Evolutionary conservation across 1,284 basidiomycete genomes (phyloP), one percentile per base, ranked within the genome.

Genomic region (Termitomyces sp.): DNA sequence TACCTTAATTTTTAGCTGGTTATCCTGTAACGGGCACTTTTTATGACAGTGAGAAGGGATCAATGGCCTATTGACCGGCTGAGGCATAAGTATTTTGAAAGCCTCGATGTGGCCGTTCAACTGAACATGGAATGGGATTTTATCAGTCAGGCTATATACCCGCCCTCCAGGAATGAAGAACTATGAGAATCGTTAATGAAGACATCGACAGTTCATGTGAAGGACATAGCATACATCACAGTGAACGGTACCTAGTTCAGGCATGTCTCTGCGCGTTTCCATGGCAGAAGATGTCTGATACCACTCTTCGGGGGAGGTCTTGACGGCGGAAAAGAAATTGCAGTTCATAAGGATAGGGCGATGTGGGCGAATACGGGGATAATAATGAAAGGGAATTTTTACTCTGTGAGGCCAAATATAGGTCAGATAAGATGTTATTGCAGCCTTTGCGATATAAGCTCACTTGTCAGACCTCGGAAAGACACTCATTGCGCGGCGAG

Each of bases 231-330:
- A 63, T 71, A 84, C 83, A 66, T 82, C 76, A 58, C 75, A 76
- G 44, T 79, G 65, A 10, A 82, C 67, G 5, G 76, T 74, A 52
- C 63, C 63, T 24, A 69, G 57, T 34, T 58, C 61, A n/a, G 61
- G 64, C 34, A 60, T 62, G 21, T 59, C 9, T 30, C 15, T 53
- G 50, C 69, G 68, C 3, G 67, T 70, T 49, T 71, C 65, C 58
- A 86, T 71, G 5, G 64, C 63, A 55, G 75, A 73, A 15, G 73
- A 66, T 8, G 75, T 70, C 62, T 86, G 81, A 53, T 73, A 72
- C 82, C 83, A 87, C 62, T 86, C 83, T 58, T 85, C 85, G 10
- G 84, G 84, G 9, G 70, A 68, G 0, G 70, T 68, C 69, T 87
- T 80, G 63, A 79, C 61, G 17, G 76, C 70, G 13, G 76, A 72